Conservation (phyloP, 2,329 filamentous ascomycete genomes). For the Alternaria longipes region DNA sequence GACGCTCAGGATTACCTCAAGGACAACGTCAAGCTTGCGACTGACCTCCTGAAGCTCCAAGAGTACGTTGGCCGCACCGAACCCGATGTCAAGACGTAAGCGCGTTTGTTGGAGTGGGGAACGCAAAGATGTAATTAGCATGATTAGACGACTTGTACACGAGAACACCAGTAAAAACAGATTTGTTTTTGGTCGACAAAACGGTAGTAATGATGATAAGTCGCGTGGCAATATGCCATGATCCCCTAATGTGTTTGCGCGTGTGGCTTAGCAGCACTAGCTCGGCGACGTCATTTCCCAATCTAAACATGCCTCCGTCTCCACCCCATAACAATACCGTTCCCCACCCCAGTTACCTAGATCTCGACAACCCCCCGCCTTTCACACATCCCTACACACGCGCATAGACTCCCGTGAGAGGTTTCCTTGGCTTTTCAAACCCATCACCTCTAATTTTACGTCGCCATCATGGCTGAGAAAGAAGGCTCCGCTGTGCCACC, state of each 20-base stretch:
- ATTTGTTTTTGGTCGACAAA: background rate
- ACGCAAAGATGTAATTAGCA: slow-evolving; percentile 10
- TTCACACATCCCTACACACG: slow-evolving; percentile 12
- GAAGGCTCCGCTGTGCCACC: slow-evolving; percentile 59
- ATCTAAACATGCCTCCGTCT: slow-evolving; percentile 17
- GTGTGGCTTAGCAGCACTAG: slow-evolving; percentile 21
- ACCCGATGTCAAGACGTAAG: slow-evolving; percentile 94
- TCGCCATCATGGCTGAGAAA: slow-evolving; percentile 40
- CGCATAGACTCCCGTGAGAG: background rate
- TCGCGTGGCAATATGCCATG: slow-evolving; percentile 11
- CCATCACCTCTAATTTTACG: too few species aligned
- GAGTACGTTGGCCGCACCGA: slow-evolving; percentile 91
- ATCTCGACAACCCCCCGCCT: slow-evolving; percentile 7
- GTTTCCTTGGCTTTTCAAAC: background rate
- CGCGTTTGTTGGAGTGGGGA: slow-evolving; percentile 2
- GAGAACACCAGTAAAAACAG: slow-evolving; percentile 5
- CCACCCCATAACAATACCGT: slow-evolving; percentile 22
- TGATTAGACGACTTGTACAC: slow-evolving; percentile 4
- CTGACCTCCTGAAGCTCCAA: slow-evolving; percentile 88
- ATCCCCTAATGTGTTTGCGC: slow-evolving; percentile 9
- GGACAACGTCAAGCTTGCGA: slow-evolving; percentile 86
- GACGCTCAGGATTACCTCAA: slow-evolving; percentile 95
- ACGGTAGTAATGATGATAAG: background rate
- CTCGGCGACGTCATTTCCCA: slow-evolving; percentile 29
- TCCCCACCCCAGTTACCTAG: slow-evolving; percentile 2